A percentile compares a stretch with the other conserved stretches of the same genome.
Conservation (phyloP, 2,329 filamentous ascomycete genomes). For the Hymenoscyphus albidus region DNA sequence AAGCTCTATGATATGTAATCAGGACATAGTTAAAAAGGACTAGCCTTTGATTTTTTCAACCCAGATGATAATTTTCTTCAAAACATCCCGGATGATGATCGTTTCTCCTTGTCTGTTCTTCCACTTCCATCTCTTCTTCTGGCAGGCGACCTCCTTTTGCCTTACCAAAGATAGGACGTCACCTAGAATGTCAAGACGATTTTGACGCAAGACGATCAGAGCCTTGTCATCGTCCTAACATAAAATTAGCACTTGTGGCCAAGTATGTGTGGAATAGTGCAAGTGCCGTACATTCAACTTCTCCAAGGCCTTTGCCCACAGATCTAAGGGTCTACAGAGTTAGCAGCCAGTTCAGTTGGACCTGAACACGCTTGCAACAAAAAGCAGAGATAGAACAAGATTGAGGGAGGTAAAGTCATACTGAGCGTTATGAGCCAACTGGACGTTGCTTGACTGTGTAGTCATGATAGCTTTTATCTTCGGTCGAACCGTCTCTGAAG, state of each 20-base stretch:
- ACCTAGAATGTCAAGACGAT: background rate
- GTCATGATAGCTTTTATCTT: background rate
- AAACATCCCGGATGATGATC: conserved; percentile 8
- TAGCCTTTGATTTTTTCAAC: conserved; percentile 8
- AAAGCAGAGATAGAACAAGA: background rate
- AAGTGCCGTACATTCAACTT: background rate
- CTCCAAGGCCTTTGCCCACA: background rate
- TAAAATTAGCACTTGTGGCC: background rate
- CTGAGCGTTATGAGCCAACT: background rate
- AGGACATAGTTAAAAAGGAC: background rate
- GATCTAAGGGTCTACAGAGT: background rate
- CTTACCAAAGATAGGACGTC: background rate
- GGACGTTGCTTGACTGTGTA: background rate
- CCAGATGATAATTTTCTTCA: conserved; percentile 6
- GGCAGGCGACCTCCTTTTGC: background rate
- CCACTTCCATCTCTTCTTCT: background rate
- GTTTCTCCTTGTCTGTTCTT: conserved; percentile 1
- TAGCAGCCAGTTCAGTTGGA: background rate
- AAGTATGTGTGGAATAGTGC: background rate
- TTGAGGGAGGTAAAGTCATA: background rate
- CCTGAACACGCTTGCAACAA: no score
- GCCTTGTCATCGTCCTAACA: background rate
- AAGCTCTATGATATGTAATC: background rate
- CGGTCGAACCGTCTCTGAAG: background rate
- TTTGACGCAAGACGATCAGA: background rate